Evolutionary conservation across 2,329 filamentous ascomycete species (phyloP).

Genomic region (Rhytidhysteron rufulum): DNA sequence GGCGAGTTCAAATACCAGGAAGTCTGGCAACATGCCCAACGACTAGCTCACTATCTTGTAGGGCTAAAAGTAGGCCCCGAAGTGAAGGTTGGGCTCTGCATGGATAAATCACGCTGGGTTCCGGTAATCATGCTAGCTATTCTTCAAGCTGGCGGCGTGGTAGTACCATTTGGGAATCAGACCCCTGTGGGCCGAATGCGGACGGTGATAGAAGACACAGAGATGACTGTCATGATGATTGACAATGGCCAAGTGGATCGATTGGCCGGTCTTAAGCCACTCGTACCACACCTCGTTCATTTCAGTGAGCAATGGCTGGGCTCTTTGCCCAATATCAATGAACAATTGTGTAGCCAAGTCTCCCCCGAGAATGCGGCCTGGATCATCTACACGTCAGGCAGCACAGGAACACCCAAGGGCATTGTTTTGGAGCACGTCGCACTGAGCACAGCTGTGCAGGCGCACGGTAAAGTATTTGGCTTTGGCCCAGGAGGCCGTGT

Average conservation of each 20-base stretch:
- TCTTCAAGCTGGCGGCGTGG: neutral
- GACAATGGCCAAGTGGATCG: constrained; percentile 4
- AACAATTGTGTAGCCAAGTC: neutral
- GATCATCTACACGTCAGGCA: constrained; percentile 56
- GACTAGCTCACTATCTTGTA: neutral
- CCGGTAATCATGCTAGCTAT: neutral
- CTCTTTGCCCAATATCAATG: neutral
- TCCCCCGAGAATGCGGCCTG: constrained; percentile 5
- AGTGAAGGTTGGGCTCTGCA: neutral
- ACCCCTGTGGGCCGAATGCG: neutral
- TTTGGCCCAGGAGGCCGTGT: constrained; percentile 33
- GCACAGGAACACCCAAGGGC: constrained; percentile 52
- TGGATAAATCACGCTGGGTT: neutral
- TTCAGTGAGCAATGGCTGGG: neutral
- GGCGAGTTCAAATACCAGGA: neutral
- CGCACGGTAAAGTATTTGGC: constrained; percentile 13
- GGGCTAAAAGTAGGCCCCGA: neutral
- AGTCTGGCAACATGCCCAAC: neutral
- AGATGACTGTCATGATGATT: neutral
- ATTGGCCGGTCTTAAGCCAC: constrained; percentile 5
- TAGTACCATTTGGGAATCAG: neutral
- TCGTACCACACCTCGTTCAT: constrained; percentile 1
- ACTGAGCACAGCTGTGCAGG: constrained; percentile 41
- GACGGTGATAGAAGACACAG: neutral
- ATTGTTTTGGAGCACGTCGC: constrained; percentile 59